A percentile compares a stretch with the other conserved stretches of the same genome.
These are phyloP conservation scores for Ustulina deusta DNA, from an alignment of 2,329 filamentous ascomycete species.

Conservation along the genomic window DNA sequence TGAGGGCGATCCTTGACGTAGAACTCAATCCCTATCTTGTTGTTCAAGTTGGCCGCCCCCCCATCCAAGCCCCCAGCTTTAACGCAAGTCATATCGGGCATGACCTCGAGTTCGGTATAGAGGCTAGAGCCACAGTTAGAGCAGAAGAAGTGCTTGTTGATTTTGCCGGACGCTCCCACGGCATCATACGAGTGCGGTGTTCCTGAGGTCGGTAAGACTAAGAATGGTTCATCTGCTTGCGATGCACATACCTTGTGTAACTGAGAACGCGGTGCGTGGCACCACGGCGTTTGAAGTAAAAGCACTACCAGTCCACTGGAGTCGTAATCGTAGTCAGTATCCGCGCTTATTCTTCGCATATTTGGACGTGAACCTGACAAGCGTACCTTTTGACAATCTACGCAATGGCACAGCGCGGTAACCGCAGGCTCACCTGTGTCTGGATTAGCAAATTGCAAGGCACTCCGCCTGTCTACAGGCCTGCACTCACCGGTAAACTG, in stretches of 20 bases:
- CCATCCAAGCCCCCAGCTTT: conserved; percentile 27
- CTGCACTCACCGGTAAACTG: conserved; percentile 29
- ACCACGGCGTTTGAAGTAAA: conserved; percentile 30
- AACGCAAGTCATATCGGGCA: conserved; percentile 29
- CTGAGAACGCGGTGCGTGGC: conserved; percentile 22
- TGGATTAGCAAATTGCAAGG: conserved; percentile 6
- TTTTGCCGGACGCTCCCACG: conserved; percentile 22
- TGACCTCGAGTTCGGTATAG: conserved; percentile 32
- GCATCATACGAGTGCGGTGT: conserved; percentile 21
- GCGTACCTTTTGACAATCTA: conserved; percentile 29
- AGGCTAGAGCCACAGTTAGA: conserved; percentile 27
- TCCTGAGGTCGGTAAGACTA: conserved; percentile 3
- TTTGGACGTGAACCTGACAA: too few relatives aligned
- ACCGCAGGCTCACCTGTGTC: conserved; percentile 25
- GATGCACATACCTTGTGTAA: conserved; percentile 25
- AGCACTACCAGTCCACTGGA: conserved; percentile 21
- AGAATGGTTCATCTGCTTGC: background rate
- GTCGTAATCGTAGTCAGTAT: conserved; percentile 7
- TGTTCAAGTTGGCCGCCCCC: conserved; percentile 25
- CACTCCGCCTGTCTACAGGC: too few relatives aligned
- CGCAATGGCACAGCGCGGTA: conserved; percentile 29
- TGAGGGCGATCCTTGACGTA: conserved; percentile 28
- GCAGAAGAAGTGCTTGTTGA: conserved; percentile 34
- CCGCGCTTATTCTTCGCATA: background rate
- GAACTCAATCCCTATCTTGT: conserved; percentile 25